Evolutionary conservation across 2,329 filamentous ascomycete genomes (phyloP).

Genomic region (Calonectria henricotiae): DNA sequence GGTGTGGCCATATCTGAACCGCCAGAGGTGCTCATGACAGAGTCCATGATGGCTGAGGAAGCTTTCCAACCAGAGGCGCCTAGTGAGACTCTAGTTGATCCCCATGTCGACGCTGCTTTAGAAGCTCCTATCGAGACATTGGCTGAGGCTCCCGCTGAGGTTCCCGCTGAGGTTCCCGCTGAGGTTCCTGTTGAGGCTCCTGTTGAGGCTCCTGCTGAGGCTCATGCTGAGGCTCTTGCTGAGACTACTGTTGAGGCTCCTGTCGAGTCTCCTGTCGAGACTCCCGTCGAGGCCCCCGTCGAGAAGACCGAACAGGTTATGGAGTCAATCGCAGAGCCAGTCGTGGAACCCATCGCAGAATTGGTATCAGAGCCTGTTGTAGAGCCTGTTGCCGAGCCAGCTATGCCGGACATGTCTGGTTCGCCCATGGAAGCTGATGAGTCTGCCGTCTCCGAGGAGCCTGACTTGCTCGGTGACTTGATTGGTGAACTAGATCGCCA

Average conservation of each 20-base stretch:
- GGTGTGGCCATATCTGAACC: constrained; percentile 53
- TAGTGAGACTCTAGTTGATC: not conserved
- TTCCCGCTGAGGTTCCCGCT: not conserved
- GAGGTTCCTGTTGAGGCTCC: not conserved
- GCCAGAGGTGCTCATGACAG: constrained; percentile 52
- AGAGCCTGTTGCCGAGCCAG: constrained; percentile 25
- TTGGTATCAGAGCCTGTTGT: constrained; percentile 30
- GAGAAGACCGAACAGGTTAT: not conserved
- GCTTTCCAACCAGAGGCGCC: constrained; percentile 1
- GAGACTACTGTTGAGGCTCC: constrained; percentile 2
- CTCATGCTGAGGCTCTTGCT: not conserved
- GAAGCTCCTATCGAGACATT: constrained; percentile 34
- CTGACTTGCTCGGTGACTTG: constrained; percentile 64
- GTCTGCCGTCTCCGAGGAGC: constrained; percentile 55
- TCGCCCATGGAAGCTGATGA: constrained; percentile 45
- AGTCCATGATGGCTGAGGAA: constrained; percentile 44
- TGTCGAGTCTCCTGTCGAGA: not conserved
- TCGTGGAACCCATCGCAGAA: constrained; percentile 43
- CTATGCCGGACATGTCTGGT: constrained; percentile 16
- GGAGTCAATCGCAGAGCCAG: constrained; percentile 7
- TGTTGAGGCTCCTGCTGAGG: not conserved
- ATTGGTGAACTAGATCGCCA: constrained; percentile 65
- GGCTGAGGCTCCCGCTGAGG: not conserved
- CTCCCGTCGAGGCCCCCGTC: not conserved
- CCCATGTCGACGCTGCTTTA: constrained; percentile 29